Evolutionary conservation across 2,329 filamentous ascomycete species (phyloP).

Genomic region (Penicillium concentricum): DNA sequence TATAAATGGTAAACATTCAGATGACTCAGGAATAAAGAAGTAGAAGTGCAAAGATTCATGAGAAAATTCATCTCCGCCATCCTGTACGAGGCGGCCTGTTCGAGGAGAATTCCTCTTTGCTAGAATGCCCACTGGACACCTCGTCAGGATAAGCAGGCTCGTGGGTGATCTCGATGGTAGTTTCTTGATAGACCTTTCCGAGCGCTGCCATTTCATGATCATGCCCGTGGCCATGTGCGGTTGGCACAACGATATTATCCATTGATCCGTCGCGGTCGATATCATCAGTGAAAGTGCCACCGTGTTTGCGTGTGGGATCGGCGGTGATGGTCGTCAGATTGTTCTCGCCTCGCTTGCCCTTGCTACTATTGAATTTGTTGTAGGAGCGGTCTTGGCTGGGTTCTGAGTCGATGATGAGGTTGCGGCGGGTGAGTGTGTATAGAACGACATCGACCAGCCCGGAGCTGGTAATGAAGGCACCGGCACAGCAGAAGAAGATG

Average conservation of each 20-base stretch:
- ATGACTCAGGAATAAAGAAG: neutral
- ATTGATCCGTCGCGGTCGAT: slow-evolving; percentile 46
- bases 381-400: slow-evolving; percentile 39
- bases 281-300: slow-evolving; percentile 26
- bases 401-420: slow-evolving; percentile 54
- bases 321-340: slow-evolving; percentile 34
- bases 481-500: slow-evolving; percentile 52
- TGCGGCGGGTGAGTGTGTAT: slow-evolving; percentile 58
- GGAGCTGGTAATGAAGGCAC: slow-evolving; percentile 58
- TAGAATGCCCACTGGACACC: slow-evolving; percentile 27
- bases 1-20: neutral
- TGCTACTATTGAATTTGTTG: slow-evolving; percentile 32
- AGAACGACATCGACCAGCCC: slow-evolving; percentile 60
- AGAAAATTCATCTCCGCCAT: slow-evolving; percentile 25
- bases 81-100: slow-evolving; percentile 14
- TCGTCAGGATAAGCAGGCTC: slow-evolving; percentile 35
- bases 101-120: slow-evolving; percentile 25
- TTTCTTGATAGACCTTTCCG: slow-evolving; percentile 46
- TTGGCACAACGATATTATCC: slow-evolving; percentile 43
- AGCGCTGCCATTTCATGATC: slow-evolving; percentile 32
- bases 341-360: slow-evolving; percentile 26
- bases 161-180: slow-evolving; percentile 44
- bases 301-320: slow-evolving; percentile 21
- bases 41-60: neutral
- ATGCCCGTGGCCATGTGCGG: neutral